A percentile compares a stretch with the other conserved stretches of the same genome.
phyloP scores from a whole-genome alignment of 1,139 yeast genomes.

The Debaryomyces coudertii region DNA sequence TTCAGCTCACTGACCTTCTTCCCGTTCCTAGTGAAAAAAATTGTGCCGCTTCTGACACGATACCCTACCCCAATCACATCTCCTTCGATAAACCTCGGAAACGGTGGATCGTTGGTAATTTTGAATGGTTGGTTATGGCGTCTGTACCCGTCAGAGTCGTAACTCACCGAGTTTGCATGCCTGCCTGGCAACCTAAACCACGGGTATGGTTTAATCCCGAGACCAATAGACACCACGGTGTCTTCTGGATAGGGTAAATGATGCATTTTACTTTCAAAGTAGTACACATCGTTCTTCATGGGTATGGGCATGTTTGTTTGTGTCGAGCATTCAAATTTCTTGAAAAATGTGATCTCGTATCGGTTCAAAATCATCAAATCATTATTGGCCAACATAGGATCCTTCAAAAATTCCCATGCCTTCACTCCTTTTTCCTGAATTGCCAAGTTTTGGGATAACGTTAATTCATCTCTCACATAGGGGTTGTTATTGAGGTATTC shows the following conservation, averaged over 20 bases:
- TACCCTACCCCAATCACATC: constrained; percentile 73
- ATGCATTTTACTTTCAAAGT: constrained; percentile 77
- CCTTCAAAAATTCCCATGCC: constrained; percentile 92
- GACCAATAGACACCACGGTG: constrained; percentile 48
- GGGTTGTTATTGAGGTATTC: constrained; percentile 60
- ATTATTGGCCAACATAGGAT: constrained; percentile 59
- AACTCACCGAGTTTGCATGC: constrained; percentile 50
- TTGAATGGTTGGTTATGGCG: constrained; percentile 55
- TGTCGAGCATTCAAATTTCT: constrained; percentile 71
- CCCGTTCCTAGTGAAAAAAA: constrained; percentile 71
- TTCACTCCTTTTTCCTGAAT: constrained; percentile 91
- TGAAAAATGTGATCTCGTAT: constrained; percentile 75
- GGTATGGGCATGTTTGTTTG: constrained; percentile 91
- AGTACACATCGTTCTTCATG: constrained; percentile 81
- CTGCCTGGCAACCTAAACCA: constrained; percentile 63
- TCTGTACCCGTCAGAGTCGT: constrained; percentile 57
- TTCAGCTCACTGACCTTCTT: constrained; percentile 67
- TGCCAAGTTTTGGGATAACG: constrained; percentile 54
- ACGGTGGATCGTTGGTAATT: constrained; percentile 39
- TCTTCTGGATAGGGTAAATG: constrained; percentile 58
- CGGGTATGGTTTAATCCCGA: constrained; percentile 57
- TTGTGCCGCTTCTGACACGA: constrained; percentile 60
- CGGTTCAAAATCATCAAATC: constrained; percentile 68
- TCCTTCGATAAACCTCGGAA: constrained; percentile 54
- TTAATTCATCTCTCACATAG: constrained; percentile 47